Evolutionary conservation across 441 rosid species (phyloP).

Genomic region (Gossypium schwendimanii): DNA sequence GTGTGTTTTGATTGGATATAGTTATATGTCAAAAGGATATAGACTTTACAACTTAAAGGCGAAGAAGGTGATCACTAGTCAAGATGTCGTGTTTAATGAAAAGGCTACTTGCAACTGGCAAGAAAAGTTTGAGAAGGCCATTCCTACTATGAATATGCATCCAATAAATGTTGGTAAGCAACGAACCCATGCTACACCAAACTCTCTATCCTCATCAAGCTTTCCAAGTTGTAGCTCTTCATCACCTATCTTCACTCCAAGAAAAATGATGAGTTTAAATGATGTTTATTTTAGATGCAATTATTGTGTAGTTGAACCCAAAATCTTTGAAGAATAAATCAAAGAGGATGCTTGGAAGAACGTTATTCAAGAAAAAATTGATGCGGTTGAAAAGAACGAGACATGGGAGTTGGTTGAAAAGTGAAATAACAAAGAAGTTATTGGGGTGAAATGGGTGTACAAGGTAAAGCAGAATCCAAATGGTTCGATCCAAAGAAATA

Average conservation of each 20-base stretch:
- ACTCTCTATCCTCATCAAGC: background rate
- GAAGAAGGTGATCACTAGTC: background rate
- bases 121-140: background rate
- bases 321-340: background rate
- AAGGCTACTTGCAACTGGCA: too few species aligned
- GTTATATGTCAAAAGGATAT: background rate
- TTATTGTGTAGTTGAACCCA: background rate
- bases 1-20: background rate
- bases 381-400: too few species aligned
- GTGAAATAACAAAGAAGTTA: too few species aligned
- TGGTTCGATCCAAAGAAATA: background rate
- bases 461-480: background rate
- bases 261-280: too few species aligned
- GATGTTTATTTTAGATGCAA: too few species aligned
- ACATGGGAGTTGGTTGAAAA: too few species aligned
- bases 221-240: background rate
- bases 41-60: background rate
- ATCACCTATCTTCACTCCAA: background rate
- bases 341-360: background rate
- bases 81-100: too few species aligned
- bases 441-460: background rate
- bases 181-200: background rate
- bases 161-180: background rate
- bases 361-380: background rate
- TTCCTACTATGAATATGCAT: background rate